Base-by-base conservation (phyloP, 2,329 filamentous ascomycete genomes). In the Periconia macrospinosa region DNA sequence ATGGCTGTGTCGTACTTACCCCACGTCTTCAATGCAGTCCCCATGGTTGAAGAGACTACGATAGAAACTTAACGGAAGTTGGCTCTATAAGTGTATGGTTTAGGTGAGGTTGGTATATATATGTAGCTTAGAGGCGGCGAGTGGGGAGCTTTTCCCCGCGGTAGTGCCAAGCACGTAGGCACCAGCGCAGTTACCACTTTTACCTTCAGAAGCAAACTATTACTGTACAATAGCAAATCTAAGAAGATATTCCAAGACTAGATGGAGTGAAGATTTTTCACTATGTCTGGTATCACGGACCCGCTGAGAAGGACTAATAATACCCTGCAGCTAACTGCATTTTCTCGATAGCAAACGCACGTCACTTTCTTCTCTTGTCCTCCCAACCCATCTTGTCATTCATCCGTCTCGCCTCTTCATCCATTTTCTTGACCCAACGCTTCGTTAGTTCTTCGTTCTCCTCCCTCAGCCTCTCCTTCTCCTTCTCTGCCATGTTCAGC, bases 361-460 rank as follows among this genome's bases (percentile, higher is more conserved):
- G 33, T 47, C 17, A 49, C 27, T 42, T 43, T 13, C 18, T 30
- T 23, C 40, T 43, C 47, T 43, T 43, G 13, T 42, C 40, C 41
- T 30, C 14, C 47, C 47, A 49, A 10, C 47, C 47, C 47, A 49
- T 49, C 17, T 49, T 37, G 42, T 65, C 60, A 49, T 97, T 97
- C 88, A 96, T 92, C 58, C 85, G 87, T 52, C 94, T 90, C 11
- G 90, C 93, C 77, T 97, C 92, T 69, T 87, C 83, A 3, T 87
- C 88, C 83, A 94, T 94, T 59, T 88, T 82, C 68, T 85, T 86
- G 89, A 97, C 92, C 91, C 92, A 97, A 50, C 94, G 83, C 71
- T 92, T 88, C 49, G 97, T 86, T 51, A 99, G 80, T 61, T 96
- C 90, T 68, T 90, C 87, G 69, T 97, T 97, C 72, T 97, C 94